These are phyloP conservation scores for Betula pendula DNA, from an alignment of 306 rosid species.

Conservation along the genomic window DNA sequence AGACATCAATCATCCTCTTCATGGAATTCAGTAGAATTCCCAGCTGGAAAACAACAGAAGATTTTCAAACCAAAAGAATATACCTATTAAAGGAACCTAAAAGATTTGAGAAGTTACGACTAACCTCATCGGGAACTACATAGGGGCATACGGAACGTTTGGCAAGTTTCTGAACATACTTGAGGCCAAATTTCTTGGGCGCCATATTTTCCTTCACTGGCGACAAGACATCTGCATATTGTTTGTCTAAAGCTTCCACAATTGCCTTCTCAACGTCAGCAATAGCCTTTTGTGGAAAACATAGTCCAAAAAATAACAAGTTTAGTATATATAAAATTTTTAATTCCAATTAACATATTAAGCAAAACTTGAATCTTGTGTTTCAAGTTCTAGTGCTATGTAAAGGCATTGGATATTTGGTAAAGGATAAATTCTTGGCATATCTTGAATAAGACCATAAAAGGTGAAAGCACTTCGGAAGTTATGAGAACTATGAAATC, in stretches of 20 bases:
- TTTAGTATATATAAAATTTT: not conserved
- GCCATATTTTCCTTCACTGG: conserved; percentile 83
- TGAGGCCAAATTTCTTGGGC: conserved; percentile 95
- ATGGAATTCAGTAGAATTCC: conserved; percentile 84
- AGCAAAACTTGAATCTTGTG: not conserved
- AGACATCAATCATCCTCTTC: conserved; percentile 86
- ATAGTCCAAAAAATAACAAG: conserved; percentile 1
- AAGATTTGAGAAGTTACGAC: conserved; percentile 24
- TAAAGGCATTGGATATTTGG: not conserved
- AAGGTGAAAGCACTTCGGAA: not conserved
- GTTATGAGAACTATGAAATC: not conserved
- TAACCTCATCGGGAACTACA: conserved; percentile 83
- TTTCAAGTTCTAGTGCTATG: not conserved
- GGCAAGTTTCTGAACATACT: conserved; percentile 94
- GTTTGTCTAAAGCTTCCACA: conserved; percentile 91
- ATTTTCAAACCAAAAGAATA: conserved; percentile 10
- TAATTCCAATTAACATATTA: not conserved
- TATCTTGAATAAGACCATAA: not conserved
- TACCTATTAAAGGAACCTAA: conserved; percentile 7
- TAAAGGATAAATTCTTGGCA: not conserved
- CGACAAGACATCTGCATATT: conserved; percentile 86
- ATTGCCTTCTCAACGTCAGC: conserved; percentile 88
- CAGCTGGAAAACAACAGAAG: conserved; percentile 54
- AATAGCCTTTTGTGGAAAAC: conserved; percentile 57
- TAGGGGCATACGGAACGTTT: conserved; percentile 68